Evolutionary conservation across 2,329 filamentous ascomycete genomes (phyloP).

Genomic region (Diaporthe vexans): DNA sequence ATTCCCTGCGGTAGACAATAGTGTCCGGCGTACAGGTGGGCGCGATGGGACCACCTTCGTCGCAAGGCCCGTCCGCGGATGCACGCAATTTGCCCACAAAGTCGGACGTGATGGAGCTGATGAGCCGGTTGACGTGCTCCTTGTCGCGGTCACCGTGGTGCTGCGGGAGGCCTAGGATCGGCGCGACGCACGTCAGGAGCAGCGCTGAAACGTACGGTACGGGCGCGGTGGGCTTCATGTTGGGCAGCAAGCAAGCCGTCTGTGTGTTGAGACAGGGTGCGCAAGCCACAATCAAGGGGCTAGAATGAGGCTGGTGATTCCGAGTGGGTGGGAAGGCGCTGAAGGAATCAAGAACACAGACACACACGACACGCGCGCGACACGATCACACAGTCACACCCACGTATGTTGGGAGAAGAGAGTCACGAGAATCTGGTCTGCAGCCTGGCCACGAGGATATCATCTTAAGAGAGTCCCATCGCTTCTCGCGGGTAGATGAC

Average conservation of each 20-base stretch:
- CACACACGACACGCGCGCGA: not conserved
- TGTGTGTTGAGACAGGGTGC: not conserved
- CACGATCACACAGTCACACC: not conserved
- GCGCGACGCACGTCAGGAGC: slow-evolving; percentile 5
- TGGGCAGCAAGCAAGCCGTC: not conserved
- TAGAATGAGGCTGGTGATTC: not conserved
- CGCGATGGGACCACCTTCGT: slow-evolving; percentile 34
- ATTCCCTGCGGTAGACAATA: slow-evolving; percentile 48
- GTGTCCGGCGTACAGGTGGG: slow-evolving; percentile 46
- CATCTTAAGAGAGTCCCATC: not conserved
- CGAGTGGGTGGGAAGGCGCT: too few species aligned
- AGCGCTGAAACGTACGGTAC: not conserved
- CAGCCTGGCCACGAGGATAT: not conserved
- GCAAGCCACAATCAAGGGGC: not conserved
- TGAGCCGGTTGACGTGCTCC: slow-evolving; percentile 41
- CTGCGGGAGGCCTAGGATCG: slow-evolving; percentile 9
- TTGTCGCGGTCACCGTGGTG: slow-evolving; percentile 33
- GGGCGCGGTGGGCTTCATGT: not conserved
- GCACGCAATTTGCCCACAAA: slow-evolving; percentile 14
- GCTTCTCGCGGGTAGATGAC: not conserved
- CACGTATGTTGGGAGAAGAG: not conserved
- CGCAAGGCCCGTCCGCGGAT: not conserved
- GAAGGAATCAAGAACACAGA: slow-evolving; percentile 7
- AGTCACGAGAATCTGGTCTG: not conserved
- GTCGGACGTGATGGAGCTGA: slow-evolving; percentile 37